phyloP scores from a whole-genome alignment of 2,329 filamentous ascomycete genomes.

The Arthrinium phaeospermum region DNA sequence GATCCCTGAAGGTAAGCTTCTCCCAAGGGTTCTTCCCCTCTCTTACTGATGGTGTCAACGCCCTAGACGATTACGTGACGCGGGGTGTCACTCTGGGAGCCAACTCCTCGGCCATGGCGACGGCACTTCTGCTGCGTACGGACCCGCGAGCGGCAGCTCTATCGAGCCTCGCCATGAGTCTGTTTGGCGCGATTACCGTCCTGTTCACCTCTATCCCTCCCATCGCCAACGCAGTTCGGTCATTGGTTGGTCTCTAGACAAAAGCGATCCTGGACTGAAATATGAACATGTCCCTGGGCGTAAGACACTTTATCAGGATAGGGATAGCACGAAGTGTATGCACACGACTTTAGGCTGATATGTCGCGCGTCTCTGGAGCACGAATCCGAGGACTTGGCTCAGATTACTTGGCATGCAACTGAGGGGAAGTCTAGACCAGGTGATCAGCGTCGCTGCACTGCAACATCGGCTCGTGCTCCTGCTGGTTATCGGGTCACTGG shows the following conservation, averaged over 20 bases:
- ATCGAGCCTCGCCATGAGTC: conserved; percentile 64
- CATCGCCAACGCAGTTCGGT: conserved; percentile 53
- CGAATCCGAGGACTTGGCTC: background rate
- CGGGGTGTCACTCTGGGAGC: conserved; percentile 66
- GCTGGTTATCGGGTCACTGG: background rate
- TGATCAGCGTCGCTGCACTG: conserved; percentile 13
- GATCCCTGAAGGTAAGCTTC: conserved; percentile 56
- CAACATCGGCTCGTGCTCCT: conserved; percentile 4
- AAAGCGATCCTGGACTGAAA: background rate
- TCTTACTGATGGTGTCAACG: background rate
- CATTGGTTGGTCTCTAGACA: conserved; percentile 50
- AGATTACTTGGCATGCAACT: background rate
- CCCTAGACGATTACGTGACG: conserved; percentile 65
- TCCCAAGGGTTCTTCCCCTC: background rate
- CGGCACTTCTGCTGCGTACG: conserved; percentile 59
- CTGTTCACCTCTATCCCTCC: conserved; percentile 63
- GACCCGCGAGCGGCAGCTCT: conserved; percentile 65
- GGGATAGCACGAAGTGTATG: background rate
- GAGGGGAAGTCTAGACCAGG: conserved; percentile 15
- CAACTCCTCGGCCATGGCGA: conserved; percentile 65
- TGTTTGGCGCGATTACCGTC: conserved; percentile 65
- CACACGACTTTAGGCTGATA: background rate
- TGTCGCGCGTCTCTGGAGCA: background rate
- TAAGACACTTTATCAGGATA: background rate
- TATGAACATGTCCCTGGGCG: background rate